Percentiles rank a stretch among this genome's conserved stretches.
Evolutionary conservation across 352 stramenopile species (phyloP).

Genomic region (Phytophthora hybrid): DNA sequence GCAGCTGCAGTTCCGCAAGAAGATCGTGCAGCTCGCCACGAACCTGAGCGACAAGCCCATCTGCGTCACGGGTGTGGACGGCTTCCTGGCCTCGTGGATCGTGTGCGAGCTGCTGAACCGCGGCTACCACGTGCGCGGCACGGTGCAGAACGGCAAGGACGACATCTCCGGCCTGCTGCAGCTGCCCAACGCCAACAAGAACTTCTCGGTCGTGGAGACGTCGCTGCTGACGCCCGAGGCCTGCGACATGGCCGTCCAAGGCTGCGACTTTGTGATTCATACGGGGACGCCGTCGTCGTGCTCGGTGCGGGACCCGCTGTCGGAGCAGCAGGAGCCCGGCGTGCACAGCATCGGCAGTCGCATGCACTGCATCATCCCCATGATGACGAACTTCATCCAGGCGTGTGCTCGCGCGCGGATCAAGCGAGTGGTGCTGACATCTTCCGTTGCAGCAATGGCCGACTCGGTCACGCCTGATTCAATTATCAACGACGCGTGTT

Average conservation of each 20-base stretch:
- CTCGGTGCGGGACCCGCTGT: conserved; percentile 86
- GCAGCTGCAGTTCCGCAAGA: conserved; percentile 81
- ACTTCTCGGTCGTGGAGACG: conserved; percentile 89
- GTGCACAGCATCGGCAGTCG: conserved; percentile 91
- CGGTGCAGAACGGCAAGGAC: conserved; percentile 87
- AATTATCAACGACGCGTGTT: conserved; percentile 87
- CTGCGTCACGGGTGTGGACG: conserved; percentile 88
- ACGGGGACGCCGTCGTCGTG: conserved; percentile 88
- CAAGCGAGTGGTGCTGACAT: conserved; percentile 88
- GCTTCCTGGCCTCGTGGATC: conserved; percentile 89
- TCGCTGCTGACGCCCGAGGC: conserved; percentile 88
- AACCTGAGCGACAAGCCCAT: conserved; percentile 83
- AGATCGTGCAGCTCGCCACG: conserved; percentile 79
- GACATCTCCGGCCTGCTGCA: conserved; percentile 82
- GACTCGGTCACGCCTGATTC: conserved; percentile 79
- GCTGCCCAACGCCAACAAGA: conserved; percentile 75
- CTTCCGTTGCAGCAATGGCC: conserved; percentile 87
- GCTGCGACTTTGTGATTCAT: conserved; percentile 91
- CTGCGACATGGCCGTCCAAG: conserved; percentile 89
- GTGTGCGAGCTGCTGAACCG: conserved; percentile 79
- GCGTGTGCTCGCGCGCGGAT: conserved; percentile 81
- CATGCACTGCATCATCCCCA: conserved; percentile 92
- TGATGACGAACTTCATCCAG: conserved; percentile 94
- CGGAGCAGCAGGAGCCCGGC: conserved; percentile 84
- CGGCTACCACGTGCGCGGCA: conserved; percentile 86